Conservation (phyloP, 2,329 filamentous ascomycete genomes). For the Aspergillus jensenii region DNA sequence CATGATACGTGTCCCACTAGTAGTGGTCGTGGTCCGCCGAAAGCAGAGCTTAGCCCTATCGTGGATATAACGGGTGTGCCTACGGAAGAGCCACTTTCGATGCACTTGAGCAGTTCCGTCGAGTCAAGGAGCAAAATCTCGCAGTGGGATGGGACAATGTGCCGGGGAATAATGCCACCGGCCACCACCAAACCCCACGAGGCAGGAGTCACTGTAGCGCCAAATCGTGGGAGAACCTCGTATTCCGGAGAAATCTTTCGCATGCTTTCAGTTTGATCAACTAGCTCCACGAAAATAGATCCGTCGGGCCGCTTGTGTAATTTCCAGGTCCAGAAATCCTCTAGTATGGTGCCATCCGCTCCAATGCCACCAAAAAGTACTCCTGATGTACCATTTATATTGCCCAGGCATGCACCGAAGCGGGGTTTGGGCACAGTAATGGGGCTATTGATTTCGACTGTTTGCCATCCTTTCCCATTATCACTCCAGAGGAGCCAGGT, state of each 20-base stretch:
- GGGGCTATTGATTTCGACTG: constrained; percentile 33
- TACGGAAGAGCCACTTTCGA: constrained; percentile 17
- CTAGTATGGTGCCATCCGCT: constrained; percentile 60
- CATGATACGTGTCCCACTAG: constrained; percentile 67
- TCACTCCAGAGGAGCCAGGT: constrained; percentile 57
- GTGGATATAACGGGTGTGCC: constrained; percentile 26
- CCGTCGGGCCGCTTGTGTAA: constrained; percentile 45
- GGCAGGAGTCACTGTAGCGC: constrained; percentile 51
- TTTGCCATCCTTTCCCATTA: constrained; percentile 50
- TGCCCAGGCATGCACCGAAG: constrained; percentile 56
- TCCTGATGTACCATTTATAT: constrained; percentile 51
- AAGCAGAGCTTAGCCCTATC: constrained; percentile 26
- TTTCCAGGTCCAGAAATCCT: constrained; percentile 66
- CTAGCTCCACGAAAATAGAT: constrained; percentile 24
- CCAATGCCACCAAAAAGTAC: constrained; percentile 72
- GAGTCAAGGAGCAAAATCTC: constrained; percentile 53
- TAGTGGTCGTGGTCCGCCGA: constrained; percentile 58
- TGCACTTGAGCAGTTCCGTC: constrained; percentile 17
- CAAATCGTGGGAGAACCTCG: constrained; percentile 45
- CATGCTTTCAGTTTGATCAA: constrained; percentile 26
- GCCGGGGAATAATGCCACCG: constrained; percentile 49
- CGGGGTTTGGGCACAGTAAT: constrained; percentile 45
- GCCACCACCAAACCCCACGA: constrained; percentile 50
- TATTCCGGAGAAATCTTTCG: constrained; percentile 26
- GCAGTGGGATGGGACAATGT: constrained; percentile 42